Conservation (phyloP, 2,329 filamentous ascomycete species). For the Fusarium sp. region DNA sequence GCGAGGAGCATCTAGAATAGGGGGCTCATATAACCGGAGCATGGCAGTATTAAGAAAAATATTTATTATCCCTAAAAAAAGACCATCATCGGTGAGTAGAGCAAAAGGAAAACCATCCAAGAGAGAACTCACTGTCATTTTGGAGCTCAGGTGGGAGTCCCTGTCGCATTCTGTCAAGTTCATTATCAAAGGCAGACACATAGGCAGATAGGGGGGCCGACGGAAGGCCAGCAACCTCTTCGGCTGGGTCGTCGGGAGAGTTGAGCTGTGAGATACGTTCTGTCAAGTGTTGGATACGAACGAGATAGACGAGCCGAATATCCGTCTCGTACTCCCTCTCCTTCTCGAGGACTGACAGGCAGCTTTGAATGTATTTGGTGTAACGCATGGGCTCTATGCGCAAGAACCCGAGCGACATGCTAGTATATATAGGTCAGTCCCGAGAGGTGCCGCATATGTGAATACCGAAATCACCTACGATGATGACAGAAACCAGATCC, state of each 20-base stretch:
- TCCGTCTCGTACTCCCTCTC: constrained; percentile 59
- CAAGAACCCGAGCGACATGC: constrained; percentile 54
- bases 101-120: too few species aligned
- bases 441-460: fast-evolving
- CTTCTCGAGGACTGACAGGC: constrained; percentile 56
- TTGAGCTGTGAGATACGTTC: constrained; percentile 59
- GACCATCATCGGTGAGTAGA: background rate
- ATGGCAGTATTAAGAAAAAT: constrained; percentile 53
- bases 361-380: constrained; percentile 61
- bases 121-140: constrained; percentile 49
- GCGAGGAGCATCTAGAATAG: constrained; percentile 52
- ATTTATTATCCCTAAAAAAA: constrained; percentile 49
- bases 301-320: constrained; percentile 54
- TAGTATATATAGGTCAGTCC: constrained; percentile 35
- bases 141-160: constrained; percentile 49
- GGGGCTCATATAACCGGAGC: constrained; percentile 60
- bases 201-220: constrained; percentile 57
- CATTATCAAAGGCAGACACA: constrained; percentile 56
- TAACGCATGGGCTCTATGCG: constrained; percentile 60
- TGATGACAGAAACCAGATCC: constrained; percentile 64
- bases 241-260: constrained; percentile 47
- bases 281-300: constrained; percentile 60
- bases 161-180: constrained; percentile 54
- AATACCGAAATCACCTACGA: constrained; percentile 51
- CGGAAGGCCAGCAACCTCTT: constrained; percentile 48